These are phyloP conservation scores for Myriosclerotinia curreyana DNA, from an alignment of 2,329 filamentous ascomycete genomes.

Conservation along the genomic window DNA sequence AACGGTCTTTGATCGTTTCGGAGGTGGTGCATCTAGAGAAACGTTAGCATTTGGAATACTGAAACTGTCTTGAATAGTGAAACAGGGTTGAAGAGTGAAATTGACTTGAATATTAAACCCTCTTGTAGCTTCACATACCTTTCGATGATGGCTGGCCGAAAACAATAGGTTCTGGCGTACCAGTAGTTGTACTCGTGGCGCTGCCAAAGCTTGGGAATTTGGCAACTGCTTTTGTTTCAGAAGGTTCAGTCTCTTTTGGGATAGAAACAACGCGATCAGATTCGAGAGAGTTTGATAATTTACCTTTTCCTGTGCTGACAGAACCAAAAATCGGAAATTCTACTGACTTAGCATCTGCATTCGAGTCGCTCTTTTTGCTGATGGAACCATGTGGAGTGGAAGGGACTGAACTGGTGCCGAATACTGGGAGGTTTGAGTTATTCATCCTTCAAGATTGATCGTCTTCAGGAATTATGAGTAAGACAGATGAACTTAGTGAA, in stretches of 20 bases:
- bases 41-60: neutral
- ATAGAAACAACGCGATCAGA: neutral
- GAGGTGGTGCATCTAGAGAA: neutral
- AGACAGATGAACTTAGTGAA: too few relatives aligned
- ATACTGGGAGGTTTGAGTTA: neutral
- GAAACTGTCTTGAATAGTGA: neutral
- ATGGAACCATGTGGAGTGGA: neutral
- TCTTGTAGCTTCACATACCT: neutral
- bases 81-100: neutral
- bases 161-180: neutral
- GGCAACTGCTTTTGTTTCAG: neutral
- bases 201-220: too few relatives aligned
- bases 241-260: neutral
- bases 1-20: neutral
- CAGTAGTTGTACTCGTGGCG: neutral
- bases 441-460: neutral
- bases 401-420: neutral
- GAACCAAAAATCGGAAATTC: neutral
- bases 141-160: neutral
- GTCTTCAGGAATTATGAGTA: too few relatives aligned
- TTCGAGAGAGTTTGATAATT: neutral
- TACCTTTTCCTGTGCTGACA: neutral
- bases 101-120: too few relatives aligned
- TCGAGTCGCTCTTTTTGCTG: neutral
- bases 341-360: neutral